Conservation (phyloP, 192 early-diverging fungal species). For the Physocladia obscura region DNA sequence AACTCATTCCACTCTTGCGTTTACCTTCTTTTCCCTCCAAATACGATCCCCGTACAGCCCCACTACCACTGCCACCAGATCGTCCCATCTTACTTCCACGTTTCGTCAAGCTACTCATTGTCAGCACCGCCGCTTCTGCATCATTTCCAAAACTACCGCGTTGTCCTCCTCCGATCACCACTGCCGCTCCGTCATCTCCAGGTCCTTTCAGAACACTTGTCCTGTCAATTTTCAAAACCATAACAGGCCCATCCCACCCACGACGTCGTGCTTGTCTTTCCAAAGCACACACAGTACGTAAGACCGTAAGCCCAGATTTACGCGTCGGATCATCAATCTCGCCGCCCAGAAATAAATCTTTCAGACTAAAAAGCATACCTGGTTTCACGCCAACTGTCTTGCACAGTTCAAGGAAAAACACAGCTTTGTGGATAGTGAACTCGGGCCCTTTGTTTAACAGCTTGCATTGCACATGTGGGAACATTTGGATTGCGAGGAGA, state of each 20-base stretch:
- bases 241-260: constrained; percentile 48
- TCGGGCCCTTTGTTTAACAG: constrained; percentile 47
- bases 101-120: constrained; percentile 21
- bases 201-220: neutral
- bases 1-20: neutral
- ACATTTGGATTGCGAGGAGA: constrained; percentile 41
- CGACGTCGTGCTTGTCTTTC: constrained; percentile 47
- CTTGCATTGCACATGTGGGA: constrained; percentile 48
- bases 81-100: constrained; percentile 12
- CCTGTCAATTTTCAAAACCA: constrained; percentile 38
- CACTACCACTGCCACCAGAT: neutral
- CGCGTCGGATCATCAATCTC: constrained; percentile 29
- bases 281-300: constrained; percentile 46
- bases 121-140: constrained; percentile 10
- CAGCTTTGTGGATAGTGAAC: constrained; percentile 55
- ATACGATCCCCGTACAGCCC: neutral
- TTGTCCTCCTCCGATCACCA: neutral
- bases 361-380: constrained; percentile 42
- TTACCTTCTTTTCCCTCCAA: neutral
- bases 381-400: constrained; percentile 50
- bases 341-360: constrained; percentile 39
- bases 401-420: constrained; percentile 57
- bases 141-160: neutral
- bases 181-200: neutral
- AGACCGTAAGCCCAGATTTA: constrained; percentile 40